Evolutionary conservation across 1,284 basidiomycete genomes (phyloP), one percentile per base, ranked within the genome.

Genomic region (Malassezia caprae): DNA sequence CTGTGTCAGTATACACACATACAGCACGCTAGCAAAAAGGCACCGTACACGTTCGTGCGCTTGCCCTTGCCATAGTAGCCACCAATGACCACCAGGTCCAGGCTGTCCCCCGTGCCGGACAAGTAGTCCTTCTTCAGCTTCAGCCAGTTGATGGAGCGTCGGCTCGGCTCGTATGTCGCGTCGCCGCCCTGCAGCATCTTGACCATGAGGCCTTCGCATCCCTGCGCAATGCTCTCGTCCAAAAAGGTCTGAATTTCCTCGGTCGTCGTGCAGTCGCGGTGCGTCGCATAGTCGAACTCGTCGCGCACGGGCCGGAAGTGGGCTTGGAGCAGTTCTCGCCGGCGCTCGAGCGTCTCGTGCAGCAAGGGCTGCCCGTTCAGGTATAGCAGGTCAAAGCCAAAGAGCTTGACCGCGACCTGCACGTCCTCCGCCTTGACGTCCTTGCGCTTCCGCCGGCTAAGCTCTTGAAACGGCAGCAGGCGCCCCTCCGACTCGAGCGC

Each of bases 11-110:
- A 30, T 8, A 0, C 2, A 21, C 23, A 39, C 41, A n/a, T 17
- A 41, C 48, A 73, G 44, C 68, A 68, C 0, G 66, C 71, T 13
- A 73, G 56, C 3, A 73, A 52, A 53, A 69, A 73, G 10, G 72
- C 72, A 23, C 72, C 72, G 56, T 74, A 74, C 8, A 72, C 68
- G 35, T 68, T 69, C 26, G 94, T 96, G 43, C 94, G 85, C 77
- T 98, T 98, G 57, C 94, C 94, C 76, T 94, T 91, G 62, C 94
- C 94, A 67, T 90, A 87, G 78, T 96, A 98, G 3, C 83, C 94
- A 6, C 94, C 94, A 12, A 99, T 84, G 17, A 98, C 94, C 43
- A 94, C 89, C 11, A 99, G 82, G 75, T 99, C 94, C 48, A 98
- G 83, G 2, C 90, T 96, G 77, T 99, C 94, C 19, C 94, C 94